A percentile compares a stretch with the other conserved stretches of the same genome.
Evolutionary conservation across 129 eudicot genomes (phyloP).

Genomic region (Silybum marianum): DNA sequence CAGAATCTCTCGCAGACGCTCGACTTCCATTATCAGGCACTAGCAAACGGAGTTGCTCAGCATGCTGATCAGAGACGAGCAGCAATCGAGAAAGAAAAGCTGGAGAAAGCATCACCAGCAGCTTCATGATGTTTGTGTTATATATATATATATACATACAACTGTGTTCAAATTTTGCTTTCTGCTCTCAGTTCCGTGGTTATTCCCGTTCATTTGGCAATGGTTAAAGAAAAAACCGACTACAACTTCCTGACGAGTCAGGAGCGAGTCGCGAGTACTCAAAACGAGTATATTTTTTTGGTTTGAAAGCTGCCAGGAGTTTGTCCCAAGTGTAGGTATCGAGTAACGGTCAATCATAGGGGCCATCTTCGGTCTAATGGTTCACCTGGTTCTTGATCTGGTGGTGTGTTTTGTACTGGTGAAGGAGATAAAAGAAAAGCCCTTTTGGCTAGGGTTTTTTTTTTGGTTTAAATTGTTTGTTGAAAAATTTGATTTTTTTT

Average conservation of each 20-base stretch:
- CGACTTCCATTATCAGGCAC: constrained; percentile 77
- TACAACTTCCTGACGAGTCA: constrained; percentile 24
- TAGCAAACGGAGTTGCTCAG: constrained; percentile 89
- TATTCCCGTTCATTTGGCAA: constrained; percentile 15
- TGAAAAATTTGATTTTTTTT: background rate
- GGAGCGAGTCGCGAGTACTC: background rate
- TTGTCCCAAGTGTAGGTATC: background rate
- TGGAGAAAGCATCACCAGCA: constrained; percentile 58
- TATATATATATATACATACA: background rate
- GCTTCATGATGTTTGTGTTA: constrained; percentile 43
- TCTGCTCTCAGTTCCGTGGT: constrained; percentile 26
- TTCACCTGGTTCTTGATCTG: constrained; percentile 2
- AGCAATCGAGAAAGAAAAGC: constrained; percentile 77
- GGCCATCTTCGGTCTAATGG: background rate
- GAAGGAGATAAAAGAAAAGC: constrained; percentile 11
- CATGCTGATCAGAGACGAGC: constrained; percentile 88
- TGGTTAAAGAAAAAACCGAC: constrained; percentile 19
- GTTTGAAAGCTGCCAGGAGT: constrained; percentile 27
- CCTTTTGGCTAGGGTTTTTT: constrained; percentile 16
- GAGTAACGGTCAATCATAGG: background rate
- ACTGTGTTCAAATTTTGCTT: constrained; percentile 11
- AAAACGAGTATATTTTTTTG: constrained; percentile 24
- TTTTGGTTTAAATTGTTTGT: constrained; percentile 25
- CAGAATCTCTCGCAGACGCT: constrained; percentile 81
- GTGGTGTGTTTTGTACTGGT: constrained; percentile 25